A percentile compares a stretch with the other conserved stretches of the same genome.
These are phyloP conservation scores for Fraxinus paxiana DNA, from an alignment of 305 asterid genomes.

Conservation along the genomic window DNA sequence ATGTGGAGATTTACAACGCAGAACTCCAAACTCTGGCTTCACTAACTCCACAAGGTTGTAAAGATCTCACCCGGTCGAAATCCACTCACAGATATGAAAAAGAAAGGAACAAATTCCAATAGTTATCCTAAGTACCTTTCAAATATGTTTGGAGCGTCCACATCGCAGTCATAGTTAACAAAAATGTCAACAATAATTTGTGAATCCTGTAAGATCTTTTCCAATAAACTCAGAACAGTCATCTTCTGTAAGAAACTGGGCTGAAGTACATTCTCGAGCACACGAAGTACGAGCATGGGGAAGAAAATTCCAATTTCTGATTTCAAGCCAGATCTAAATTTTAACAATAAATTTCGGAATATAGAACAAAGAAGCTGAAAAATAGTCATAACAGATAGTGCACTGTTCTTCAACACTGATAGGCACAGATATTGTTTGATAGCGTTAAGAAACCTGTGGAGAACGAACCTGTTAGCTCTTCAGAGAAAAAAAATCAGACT, in stretches of 20 bases:
- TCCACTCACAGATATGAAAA: neutral
- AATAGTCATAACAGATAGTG: slow-evolving; percentile 84
- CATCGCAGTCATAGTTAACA: slow-evolving; percentile 96
- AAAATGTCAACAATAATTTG: slow-evolving; percentile 76
- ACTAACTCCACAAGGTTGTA: neutral
- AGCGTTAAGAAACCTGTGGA: slow-evolving; percentile 79
- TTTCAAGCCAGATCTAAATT: slow-evolving; percentile 82
- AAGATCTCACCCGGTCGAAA: neutral
- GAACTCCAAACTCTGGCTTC: neutral
- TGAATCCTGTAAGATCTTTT: slow-evolving; percentile 73
- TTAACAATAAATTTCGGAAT: slow-evolving; percentile 65
- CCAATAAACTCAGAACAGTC: slow-evolving; percentile 81
- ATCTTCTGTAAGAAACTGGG: slow-evolving; percentile 98
- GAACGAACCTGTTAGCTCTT: slow-evolving; percentile 29
- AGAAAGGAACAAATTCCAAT: slow-evolving; percentile 5
- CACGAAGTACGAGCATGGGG: slow-evolving; percentile 94
- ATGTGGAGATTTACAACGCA: neutral
- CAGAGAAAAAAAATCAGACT: slow-evolving; percentile 12
- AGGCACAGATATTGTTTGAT: slow-evolving; percentile 89
- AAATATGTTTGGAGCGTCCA: slow-evolving; percentile 93
- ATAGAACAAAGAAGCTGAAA: slow-evolving; percentile 94
- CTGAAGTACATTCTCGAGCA: slow-evolving; percentile 92
- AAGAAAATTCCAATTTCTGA: slow-evolving; percentile 94
- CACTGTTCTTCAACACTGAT: slow-evolving; percentile 97
- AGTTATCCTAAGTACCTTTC: slow-evolving; percentile 58